Evolutionary conservation across 1,284 basidiomycete genomes (phyloP).

Genomic region (Puccinia hordei): DNA sequence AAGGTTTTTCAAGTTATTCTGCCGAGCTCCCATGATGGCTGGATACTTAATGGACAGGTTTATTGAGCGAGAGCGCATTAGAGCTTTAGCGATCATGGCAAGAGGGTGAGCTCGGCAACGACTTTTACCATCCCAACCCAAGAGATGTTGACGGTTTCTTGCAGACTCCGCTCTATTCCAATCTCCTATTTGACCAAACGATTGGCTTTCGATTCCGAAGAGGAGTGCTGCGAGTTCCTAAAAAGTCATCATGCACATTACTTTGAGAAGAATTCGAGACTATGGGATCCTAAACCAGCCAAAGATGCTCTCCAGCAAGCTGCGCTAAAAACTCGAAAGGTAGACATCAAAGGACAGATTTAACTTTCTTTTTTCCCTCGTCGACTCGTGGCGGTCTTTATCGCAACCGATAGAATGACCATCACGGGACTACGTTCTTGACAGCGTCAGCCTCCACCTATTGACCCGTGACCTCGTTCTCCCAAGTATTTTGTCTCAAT

Average conservation of each 20-base stretch:
- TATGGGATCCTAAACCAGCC: constrained; percentile 64
- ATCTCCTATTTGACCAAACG: constrained; percentile 76
- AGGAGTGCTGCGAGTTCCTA: constrained; percentile 73
- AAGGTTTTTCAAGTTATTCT: constrained; percentile 81
- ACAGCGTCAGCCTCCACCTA: background rate
- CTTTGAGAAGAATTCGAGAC: constrained; percentile 24
- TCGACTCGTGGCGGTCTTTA: background rate
- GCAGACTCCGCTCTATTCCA: constrained; percentile 77
- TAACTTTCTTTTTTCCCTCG: constrained; percentile 45
- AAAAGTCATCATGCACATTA: constrained; percentile 68
- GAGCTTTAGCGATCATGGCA: constrained; percentile 83
- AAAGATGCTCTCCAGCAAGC: constrained; percentile 60
- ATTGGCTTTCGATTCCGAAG: constrained; percentile 75
- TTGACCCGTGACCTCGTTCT: background rate
- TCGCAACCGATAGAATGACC: constrained; percentile 2
- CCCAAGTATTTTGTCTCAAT: constrained; percentile 15
- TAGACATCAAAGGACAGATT: constrained; percentile 65
- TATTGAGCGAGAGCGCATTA: constrained; percentile 83
- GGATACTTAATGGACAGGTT: constrained; percentile 99
- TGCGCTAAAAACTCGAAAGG: constrained; percentile 62
- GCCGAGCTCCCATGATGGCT: constrained; percentile 90
- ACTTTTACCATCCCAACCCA: background rate
- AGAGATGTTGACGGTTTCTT: constrained; percentile 31
- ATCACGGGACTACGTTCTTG: background rate
- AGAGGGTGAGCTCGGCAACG: constrained; percentile 74